phyloP scores from a whole-genome alignment of 2,329 filamentous ascomycete genomes.

The Colletotrichum musae region DNA sequence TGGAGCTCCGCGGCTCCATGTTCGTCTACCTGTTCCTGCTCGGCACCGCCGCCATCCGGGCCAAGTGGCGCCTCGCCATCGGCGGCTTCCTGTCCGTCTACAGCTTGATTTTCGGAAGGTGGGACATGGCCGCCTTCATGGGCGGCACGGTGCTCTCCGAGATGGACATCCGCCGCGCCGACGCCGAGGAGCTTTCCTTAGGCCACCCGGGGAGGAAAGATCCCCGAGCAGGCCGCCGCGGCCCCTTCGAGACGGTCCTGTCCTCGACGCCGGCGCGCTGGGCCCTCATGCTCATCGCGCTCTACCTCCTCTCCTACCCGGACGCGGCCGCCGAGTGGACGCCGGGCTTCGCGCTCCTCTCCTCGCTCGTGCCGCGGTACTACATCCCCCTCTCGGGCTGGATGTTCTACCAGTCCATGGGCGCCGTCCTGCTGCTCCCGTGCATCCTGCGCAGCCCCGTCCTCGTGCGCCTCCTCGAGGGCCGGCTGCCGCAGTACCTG shows the following conservation, averaged over 20 bases:
- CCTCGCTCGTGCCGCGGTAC: slow-evolving; percentile 52
- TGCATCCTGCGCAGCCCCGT: slow-evolving; percentile 52
- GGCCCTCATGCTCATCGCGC: slow-evolving; percentile 48
- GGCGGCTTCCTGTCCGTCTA: slow-evolving; percentile 51
- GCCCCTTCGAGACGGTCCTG: slow-evolving; percentile 32
- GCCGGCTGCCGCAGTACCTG: slow-evolving; percentile 52
- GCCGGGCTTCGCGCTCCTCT: slow-evolving; percentile 53
- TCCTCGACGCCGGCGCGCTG: slow-evolving; percentile 46
- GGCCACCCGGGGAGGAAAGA: slow-evolving; percentile 39
- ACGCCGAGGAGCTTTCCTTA: too few species aligned
- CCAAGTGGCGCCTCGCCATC: slow-evolving; percentile 51
- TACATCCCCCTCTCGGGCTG: slow-evolving; percentile 54
- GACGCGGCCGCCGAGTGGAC: slow-evolving; percentile 56
- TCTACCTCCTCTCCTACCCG: slow-evolving; percentile 57
- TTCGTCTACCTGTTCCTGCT: slow-evolving; percentile 57
- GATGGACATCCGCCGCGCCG: slow-evolving; percentile 49
- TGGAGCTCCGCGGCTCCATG: slow-evolving; percentile 59
- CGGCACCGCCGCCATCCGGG: slow-evolving; percentile 54
- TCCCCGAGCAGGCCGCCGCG: slow-evolving; percentile 17
- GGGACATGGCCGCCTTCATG: slow-evolving; percentile 58
- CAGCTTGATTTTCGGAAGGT: slow-evolving; percentile 52
- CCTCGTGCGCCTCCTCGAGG: slow-evolving; percentile 50
- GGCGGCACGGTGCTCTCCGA: slow-evolving; percentile 56
- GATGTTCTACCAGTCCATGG: slow-evolving; percentile 57
- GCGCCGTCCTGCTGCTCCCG: slow-evolving; percentile 53